phyloP scores from a whole-genome alignment of 768 basidiomycete genomes.

The Gymnopilus dilepis region DNA sequence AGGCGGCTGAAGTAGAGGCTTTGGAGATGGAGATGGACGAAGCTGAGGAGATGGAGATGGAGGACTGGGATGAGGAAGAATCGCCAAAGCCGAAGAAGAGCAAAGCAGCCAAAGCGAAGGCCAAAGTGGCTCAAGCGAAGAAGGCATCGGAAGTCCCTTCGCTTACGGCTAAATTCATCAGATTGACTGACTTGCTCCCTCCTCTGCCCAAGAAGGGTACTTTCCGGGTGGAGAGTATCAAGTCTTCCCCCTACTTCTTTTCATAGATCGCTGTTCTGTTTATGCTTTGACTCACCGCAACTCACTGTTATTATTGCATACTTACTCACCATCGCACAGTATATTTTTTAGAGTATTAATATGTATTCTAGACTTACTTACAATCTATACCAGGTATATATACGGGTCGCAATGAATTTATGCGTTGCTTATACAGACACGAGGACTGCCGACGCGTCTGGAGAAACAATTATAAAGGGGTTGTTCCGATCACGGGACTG shows the following conservation, averaged over 20 bases:
- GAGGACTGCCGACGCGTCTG: slow-evolving; percentile 10
- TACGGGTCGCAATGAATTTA: not conserved
- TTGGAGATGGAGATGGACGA: slow-evolving; percentile 11
- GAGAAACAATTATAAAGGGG: not conserved
- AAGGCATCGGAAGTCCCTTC: slow-evolving; percentile 30
- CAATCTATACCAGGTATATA: slow-evolving; percentile 1
- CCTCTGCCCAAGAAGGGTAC: slow-evolving; percentile 83
- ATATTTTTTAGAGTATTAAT: not conserved
- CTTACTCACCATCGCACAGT: not conserved
- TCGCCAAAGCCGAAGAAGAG: slow-evolving; percentile 28
- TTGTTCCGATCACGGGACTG: slow-evolving; percentile 14
- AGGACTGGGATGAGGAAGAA: slow-evolving; percentile 12
- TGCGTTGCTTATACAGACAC: not conserved
- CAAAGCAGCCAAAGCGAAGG: not conserved
- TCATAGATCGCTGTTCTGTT: slow-evolving; percentile 53
- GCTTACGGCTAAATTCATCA: slow-evolving; percentile 68
- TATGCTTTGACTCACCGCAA: slow-evolving; percentile 1
- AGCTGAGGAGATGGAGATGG: slow-evolving; percentile 17
- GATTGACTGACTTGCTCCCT: slow-evolving; percentile 76
- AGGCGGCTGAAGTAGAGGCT: slow-evolving; percentile 17
- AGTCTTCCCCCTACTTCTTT: slow-evolving; percentile 90
- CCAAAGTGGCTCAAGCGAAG: slow-evolving; percentile 16
- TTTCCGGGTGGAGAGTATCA: slow-evolving; percentile 85
- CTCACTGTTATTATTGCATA: not conserved
- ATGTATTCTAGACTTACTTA: slow-evolving; percentile 2